Evolutionary conservation across 225 moss, liverwort and hornwort genomes (phyloP).

Genomic region (Sphagnum tenellum): DNA sequence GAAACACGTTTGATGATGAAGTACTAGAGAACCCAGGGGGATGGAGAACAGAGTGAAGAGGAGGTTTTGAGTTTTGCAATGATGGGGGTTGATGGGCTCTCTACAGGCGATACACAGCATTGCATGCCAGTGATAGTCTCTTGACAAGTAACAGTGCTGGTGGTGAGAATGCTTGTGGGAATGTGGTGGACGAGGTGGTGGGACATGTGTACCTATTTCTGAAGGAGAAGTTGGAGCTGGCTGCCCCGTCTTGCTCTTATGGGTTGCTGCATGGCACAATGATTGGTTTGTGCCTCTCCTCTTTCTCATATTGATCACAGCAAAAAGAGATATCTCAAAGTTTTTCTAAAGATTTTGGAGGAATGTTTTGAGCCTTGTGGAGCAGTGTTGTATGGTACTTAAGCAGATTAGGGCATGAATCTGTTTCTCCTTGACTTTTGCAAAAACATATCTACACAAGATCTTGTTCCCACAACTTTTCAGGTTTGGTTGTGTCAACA

Average conservation of each 20-base stretch:
- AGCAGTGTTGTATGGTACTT: too few species aligned
- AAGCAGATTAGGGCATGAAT: too few species aligned
- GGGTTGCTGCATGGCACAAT: constrained; percentile 94
- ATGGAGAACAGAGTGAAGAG: not conserved
- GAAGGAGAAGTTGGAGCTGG: constrained; percentile 90
- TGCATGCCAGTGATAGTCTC: constrained; percentile 72
- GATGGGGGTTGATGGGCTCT: not conserved
- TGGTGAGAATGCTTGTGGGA: constrained; percentile 11
- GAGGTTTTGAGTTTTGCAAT: not conserved
- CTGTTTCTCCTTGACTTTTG: too few species aligned
- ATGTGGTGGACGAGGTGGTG: constrained; percentile 63
- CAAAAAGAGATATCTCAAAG: too few species aligned
- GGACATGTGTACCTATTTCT: constrained; percentile 93
- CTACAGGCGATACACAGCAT: constrained; percentile 82
- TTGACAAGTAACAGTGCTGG: constrained; percentile 43
- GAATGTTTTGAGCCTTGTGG: too few species aligned
- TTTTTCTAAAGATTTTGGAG: too few species aligned
- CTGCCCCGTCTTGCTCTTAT: constrained; percentile 67
- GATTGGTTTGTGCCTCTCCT: constrained; percentile 43
- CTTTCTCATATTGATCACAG: not conserved
- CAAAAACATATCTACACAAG: too few species aligned
- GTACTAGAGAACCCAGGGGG: too few species aligned
- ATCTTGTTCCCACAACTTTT: too few species aligned
- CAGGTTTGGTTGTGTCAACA: too few species aligned
- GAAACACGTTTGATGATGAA: too few species aligned